Percentiles rank a stretch among this genome's conserved stretches.
Conservation (phyloP, 257 asterid species). For the Striga asiatica region DNA sequence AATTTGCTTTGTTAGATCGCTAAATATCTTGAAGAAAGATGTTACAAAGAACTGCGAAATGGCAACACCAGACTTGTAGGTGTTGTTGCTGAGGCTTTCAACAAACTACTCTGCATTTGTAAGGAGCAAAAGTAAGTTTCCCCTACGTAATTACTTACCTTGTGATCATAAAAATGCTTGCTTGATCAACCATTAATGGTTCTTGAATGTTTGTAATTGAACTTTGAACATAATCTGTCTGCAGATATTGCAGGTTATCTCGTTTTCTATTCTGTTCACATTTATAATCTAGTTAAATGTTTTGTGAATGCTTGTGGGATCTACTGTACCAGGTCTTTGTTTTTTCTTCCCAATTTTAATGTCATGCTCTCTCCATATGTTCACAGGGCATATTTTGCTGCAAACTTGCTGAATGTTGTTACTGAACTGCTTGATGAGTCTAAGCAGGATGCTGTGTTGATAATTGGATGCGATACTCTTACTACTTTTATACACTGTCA, state of each 20-base stretch:
- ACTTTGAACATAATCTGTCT: not conserved
- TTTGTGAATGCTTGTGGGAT: conserved; percentile 7
- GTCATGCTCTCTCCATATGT: conserved; percentile 17
- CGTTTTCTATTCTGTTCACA: not conserved
- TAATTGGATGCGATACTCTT: conserved; percentile 72
- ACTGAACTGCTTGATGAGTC: conserved; percentile 65
- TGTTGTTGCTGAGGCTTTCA: conserved; percentile 58
- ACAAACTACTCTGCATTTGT: conserved; percentile 67
- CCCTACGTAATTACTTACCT: not conserved
- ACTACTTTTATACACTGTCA: conserved; percentile 70
- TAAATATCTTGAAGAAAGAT: conserved; percentile 82
- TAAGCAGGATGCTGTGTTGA: conserved; percentile 45
- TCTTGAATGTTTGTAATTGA: not conserved
- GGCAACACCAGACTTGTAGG: conserved; percentile 52
- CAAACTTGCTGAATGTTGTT: conserved; percentile 52
- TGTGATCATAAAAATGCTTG: too few relatives aligned
- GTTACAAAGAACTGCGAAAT: conserved; percentile 75
- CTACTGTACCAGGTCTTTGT: not conserved
- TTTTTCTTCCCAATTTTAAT: not conserved
- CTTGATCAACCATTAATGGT: too few relatives aligned
- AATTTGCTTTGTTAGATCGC: conserved; percentile 47
- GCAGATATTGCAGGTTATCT: not conserved
- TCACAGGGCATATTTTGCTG: conserved; percentile 84
- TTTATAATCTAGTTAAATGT: not conserved
- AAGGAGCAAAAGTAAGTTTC: conserved; percentile 79